Percentiles rank a stretch among this genome's conserved stretches.
phyloP scores from a whole-genome alignment of 2,329 filamentous ascomycete species.

The Xylaria polymorpha region DNA sequence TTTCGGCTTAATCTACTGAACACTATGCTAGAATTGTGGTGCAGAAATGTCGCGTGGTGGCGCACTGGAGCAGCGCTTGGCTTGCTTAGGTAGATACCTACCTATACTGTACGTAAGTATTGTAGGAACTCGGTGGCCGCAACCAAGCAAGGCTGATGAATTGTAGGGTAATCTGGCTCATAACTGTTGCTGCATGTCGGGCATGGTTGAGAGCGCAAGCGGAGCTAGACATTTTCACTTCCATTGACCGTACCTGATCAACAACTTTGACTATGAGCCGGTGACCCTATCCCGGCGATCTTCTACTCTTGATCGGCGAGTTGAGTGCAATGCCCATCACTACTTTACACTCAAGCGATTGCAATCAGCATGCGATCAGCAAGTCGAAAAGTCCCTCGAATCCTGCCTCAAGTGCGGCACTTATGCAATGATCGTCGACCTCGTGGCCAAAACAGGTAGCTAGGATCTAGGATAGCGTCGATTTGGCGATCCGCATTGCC shows the following conservation, averaged over 20 bases:
- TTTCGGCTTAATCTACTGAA: conserved; percentile 28
- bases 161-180: conserved; percentile 9
- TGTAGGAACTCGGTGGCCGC: neutral
- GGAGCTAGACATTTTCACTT: neutral
- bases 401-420: conserved; percentile 1
- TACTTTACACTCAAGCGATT: conserved; percentile 2
- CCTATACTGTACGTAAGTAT: no score
- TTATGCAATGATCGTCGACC: conserved; percentile 24
- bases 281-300: conserved; percentile 5
- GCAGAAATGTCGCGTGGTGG: neutral
- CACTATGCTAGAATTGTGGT: neutral
- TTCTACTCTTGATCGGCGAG: conserved; percentile 17
- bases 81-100: neutral
- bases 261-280: neutral
- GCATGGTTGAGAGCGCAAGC: neutral
- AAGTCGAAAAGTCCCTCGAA: conserved; percentile 21
- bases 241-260: neutral
- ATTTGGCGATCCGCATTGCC: conserved; percentile 27
- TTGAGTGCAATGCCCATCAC: conserved; percentile 10
- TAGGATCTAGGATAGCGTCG: conserved; percentile 33
- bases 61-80: conserved; percentile 4
- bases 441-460: conserved; percentile 20
- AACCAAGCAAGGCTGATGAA: conserved; percentile 1
- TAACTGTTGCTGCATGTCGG: neutral
- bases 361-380: conserved; percentile 18